A percentile compares a stretch with the other conserved stretches of the same genome.
Evolutionary conservation across 768 basidiomycete species (phyloP).

Genomic region (Crepidotus variabilis): DNA sequence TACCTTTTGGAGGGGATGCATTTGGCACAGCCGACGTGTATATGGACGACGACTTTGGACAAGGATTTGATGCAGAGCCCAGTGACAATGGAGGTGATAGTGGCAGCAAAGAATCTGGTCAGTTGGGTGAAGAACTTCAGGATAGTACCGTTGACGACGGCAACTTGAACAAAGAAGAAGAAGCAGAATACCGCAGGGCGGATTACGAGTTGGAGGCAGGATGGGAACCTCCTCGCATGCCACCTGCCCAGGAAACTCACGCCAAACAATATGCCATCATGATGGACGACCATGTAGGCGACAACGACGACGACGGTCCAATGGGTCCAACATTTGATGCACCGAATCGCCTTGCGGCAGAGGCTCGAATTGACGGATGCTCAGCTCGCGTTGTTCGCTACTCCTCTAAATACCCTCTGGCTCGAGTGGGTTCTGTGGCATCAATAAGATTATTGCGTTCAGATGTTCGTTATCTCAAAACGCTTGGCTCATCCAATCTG

Average conservation of each 20-base stretch:
- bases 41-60: conserved; percentile 2
- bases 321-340: not conserved
- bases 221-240: not conserved
- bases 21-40: conserved; percentile 7
- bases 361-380: not conserved
- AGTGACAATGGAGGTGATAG: not conserved
- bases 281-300: not conserved
- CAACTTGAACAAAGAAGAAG: not conserved
- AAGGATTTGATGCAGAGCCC: not conserved
- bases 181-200: not conserved
- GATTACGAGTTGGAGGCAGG: not conserved
- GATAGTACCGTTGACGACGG: not conserved
- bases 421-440: no score
- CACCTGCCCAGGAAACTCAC: no score
- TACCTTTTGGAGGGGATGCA: conserved; percentile 4
- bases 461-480: no score
- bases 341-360: not conserved
- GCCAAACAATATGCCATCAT: not conserved
- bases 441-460: no score
- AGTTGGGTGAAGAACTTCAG: not conserved
- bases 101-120: no score
- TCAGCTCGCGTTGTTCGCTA: not conserved
- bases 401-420: no score
- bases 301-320: not conserved
- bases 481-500: conserved; percentile 2